Conservation (phyloP, 83 land plant species). For the Picea engelmannii region DNA sequence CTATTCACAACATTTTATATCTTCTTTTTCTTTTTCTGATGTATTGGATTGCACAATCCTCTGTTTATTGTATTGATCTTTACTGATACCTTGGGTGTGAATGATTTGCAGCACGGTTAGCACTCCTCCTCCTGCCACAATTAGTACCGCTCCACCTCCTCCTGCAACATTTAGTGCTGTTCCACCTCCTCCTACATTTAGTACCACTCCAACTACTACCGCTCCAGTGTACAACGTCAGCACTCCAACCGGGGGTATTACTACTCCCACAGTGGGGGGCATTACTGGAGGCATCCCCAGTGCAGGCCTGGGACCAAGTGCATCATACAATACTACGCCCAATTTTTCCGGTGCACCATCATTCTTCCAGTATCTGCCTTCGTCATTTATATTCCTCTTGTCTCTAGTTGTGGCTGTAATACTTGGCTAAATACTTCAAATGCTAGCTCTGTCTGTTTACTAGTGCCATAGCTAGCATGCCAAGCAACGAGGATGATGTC, state of each 20-base stretch:
- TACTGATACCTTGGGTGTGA: background rate
- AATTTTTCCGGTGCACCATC: background rate
- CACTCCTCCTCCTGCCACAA: constrained; percentile 4
- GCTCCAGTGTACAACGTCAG: constrained; percentile 2
- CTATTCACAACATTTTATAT: background rate
- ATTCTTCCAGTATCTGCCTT: background rate
- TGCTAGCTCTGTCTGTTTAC: too few species aligned
- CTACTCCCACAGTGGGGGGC: background rate
- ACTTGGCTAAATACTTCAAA: background rate
- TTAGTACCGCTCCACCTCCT: background rate
- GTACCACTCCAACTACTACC: background rate
- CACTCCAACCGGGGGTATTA: constrained; percentile 9
- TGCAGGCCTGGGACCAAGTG: constrained; percentile 2
- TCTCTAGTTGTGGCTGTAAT: constrained; percentile 1
- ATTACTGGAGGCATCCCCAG: background rate
- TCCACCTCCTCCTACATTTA: background rate
- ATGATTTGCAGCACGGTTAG: constrained; percentile 11
- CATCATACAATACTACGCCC: background rate
- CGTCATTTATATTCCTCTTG: background rate
- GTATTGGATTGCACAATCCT: background rate
- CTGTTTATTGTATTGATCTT: too few species aligned
- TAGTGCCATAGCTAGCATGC: too few species aligned
- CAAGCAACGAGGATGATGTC: too few species aligned
- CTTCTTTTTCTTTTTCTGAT: background rate
- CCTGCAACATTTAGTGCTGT: background rate